Evolutionary conservation across 192 early-diverging fungal species (phyloP).

Genomic region (Spinellus fusiger): DNA sequence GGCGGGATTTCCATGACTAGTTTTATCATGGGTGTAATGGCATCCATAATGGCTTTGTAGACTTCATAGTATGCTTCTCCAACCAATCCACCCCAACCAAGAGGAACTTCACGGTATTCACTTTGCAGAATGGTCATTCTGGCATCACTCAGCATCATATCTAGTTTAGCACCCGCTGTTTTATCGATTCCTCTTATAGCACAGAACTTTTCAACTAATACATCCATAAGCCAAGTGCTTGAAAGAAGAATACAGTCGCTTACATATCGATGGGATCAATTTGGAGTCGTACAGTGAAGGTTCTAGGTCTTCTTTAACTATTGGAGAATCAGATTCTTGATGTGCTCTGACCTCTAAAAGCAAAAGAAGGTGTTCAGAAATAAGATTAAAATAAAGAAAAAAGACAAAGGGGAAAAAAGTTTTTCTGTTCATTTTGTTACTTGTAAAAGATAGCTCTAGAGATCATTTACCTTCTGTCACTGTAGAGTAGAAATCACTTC

Average conservation of each 20-base stretch:
- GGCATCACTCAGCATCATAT: conserved; percentile 13
- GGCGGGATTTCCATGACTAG: not conserved
- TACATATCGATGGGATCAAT: not conserved
- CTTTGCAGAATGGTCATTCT: conserved; percentile 16
- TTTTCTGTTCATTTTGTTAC: not conserved
- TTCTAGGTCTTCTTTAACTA: not conserved
- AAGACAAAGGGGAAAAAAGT: not conserved
- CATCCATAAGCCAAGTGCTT: not conserved
- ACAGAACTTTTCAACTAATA: conserved; percentile 19
- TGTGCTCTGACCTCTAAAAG: not conserved
- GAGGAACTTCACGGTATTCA: conserved; percentile 21
- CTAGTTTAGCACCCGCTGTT: conserved; percentile 19
- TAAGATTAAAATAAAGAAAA: not conserved
- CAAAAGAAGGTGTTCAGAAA: not conserved
- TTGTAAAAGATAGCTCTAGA: not conserved
- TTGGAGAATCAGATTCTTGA: not conserved
- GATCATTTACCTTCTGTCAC: not conserved
- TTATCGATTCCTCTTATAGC: conserved; percentile 7
- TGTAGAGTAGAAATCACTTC: not conserved
- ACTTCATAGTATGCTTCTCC: conserved; percentile 15
- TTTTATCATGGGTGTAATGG: conserved; percentile 11
- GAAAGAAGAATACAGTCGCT: not conserved
- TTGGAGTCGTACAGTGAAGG: not conserved
- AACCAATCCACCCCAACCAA: conserved; percentile 24
- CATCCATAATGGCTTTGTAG: conserved; percentile 3